A percentile compares a stretch with the other conserved stretches of the same genome.
Conservation (phyloP, 2,329 filamentous ascomycete genomes). For the Paecilomyces sp. region DNA sequence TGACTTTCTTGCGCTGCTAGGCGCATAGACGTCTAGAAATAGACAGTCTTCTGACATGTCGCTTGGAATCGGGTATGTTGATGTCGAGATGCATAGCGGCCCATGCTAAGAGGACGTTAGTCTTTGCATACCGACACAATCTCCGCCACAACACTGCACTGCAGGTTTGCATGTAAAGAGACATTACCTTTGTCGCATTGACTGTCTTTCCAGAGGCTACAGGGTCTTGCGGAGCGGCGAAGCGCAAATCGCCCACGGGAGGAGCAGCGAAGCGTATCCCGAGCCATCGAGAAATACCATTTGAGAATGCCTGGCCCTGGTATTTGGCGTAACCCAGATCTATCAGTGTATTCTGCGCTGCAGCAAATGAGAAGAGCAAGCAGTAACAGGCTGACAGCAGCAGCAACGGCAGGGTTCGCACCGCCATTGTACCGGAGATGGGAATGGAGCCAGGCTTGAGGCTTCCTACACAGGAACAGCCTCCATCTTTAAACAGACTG, state of each 20-base stretch:
- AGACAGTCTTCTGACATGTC: constrained; percentile 41
- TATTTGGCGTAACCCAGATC: constrained; percentile 63
- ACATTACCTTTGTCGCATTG: constrained; percentile 47
- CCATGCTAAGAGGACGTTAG: constrained; percentile 24
- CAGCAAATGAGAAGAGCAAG: constrained; percentile 11
- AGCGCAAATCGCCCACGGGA: constrained; percentile 59
- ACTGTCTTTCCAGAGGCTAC: constrained; percentile 37
- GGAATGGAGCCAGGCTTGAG: background rate
- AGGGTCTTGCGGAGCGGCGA: constrained; percentile 61
- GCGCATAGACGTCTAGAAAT: constrained; percentile 36
- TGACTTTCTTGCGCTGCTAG: constrained; percentile 18
- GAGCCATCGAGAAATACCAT: constrained; percentile 63
- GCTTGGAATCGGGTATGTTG: constrained; percentile 54
- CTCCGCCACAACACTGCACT: background rate
- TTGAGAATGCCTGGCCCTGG: constrained; percentile 46
- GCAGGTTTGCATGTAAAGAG: background rate
- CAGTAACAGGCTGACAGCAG: background rate
- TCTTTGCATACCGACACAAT: background rate
- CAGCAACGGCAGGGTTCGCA: constrained; percentile 8
- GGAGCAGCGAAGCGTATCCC: constrained; percentile 69
- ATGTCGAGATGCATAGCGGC: constrained; percentile 59
- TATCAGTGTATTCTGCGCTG: constrained; percentile 36
- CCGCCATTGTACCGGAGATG: background rate
- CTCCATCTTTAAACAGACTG: background rate
- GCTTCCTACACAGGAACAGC: background rate